Evolutionary conservation across 179 eudicot species (phyloP), one percentile per base, ranked within the genome.

Genomic region (Beta corolliflora): DNA sequence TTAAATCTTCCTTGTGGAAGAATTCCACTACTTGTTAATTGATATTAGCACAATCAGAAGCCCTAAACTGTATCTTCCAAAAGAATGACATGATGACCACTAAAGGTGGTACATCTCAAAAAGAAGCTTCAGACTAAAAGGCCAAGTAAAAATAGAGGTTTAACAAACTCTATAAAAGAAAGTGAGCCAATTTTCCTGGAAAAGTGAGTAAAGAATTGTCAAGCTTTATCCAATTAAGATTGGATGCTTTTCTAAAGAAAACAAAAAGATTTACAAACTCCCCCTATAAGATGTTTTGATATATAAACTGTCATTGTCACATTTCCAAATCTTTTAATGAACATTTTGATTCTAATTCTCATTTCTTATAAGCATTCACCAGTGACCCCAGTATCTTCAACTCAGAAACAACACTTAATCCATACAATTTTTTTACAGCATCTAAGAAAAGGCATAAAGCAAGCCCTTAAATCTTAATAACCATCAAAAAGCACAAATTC

Each of bases 401-500:
- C 73, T 74, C 74, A 54, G 18, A 36, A 44, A 53, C 66, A 71
- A 72, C 77, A 67, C 10, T 52, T 60, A 77, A 58, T 71, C 73
- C 77, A 14, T 36, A 55, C 9, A 63, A 7, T 71, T 58, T 48
- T 1, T 52, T 13, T 70, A 18, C 13, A 31, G 76, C 6, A 79
- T 66, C 81, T 45, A 19, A 16, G 23, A 48, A 75, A 75, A 44
- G 16, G 83, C 75, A 56, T 54, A 55, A 68, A 58, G 15, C 69
- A 23, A 56, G n/a, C 21, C 48, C 46, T n/a, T 13, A 19, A 52
- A 25, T 6, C 41, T 9, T 0, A 67, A 31, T 36, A 52, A 48
- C 46, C 31, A 58, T 72, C 66, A 53, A 48, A 73, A 73, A 66
- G 70, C 77, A 79, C 48, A 78, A 9, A 29, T 73, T 77, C 8